phyloP scores from a whole-genome alignment of 768 basidiomycete species.

The Mycena belliarum region DNA sequence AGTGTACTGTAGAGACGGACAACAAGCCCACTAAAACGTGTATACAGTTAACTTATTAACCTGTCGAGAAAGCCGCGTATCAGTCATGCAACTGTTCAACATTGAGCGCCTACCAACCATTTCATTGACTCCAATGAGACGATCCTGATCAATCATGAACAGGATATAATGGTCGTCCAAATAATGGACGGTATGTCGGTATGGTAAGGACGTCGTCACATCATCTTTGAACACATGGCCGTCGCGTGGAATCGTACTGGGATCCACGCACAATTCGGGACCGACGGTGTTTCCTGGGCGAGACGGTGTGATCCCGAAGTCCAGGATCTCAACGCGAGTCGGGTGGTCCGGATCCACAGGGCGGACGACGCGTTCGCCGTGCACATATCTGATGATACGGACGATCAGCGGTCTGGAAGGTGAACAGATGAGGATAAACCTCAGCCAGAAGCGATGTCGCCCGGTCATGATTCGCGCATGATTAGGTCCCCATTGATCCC shows the following conservation, averaged over 20 bases:
- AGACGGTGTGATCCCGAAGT: constrained; percentile 9
- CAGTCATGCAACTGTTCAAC: background rate
- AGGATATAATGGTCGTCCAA: background rate
- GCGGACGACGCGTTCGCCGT: constrained; percentile 18
- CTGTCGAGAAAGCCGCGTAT: background rate
- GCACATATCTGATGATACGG: constrained; percentile 9
- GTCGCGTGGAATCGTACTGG: background rate
- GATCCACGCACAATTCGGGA: background rate
- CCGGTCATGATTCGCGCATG: constrained; percentile 12
- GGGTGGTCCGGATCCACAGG: constrained; percentile 1
- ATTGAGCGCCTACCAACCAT: background rate
- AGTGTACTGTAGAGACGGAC: too few species aligned
- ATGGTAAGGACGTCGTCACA: constrained; percentile 4
- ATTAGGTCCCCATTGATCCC: constrained; percentile 17
- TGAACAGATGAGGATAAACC: background rate
- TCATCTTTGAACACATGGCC: background rate
- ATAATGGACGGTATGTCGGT: background rate
- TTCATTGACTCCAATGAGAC: constrained; percentile 8
- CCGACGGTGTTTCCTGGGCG: background rate
- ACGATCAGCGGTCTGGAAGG: background rate
- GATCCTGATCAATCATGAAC: constrained; percentile 12
- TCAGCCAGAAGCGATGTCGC: constrained; percentile 9
- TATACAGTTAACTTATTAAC: constrained; percentile 7
- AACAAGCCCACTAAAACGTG: background rate
- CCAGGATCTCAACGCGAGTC: constrained; percentile 3